Evolutionary conservation across 805 yeast species (phyloP), one percentile per base, ranked within the genome.

Genomic region (Candida orba): DNA sequence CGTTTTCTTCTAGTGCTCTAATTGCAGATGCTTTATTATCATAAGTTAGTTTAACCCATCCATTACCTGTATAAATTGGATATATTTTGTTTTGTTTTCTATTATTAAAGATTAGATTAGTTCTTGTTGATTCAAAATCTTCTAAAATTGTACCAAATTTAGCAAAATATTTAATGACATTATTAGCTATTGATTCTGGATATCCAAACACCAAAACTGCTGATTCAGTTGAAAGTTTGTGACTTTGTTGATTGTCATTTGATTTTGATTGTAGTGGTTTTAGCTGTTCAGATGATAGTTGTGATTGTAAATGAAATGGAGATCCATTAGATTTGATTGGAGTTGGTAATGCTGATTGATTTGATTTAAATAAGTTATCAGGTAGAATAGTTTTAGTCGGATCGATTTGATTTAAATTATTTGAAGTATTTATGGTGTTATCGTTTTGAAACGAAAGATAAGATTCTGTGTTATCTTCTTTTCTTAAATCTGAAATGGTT

Each of bases 41-140:
- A 61, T 78, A 93, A 4, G 97, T 90, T 42, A 91, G 60, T 58
- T 89, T 85, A n/a, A 90, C 79, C 98, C 98, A 91, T 34, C 86
- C 80, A 37, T 79, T 75, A 1, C 98, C 98, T 12, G 90, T 75
- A 62, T 78, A 84, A 8, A 91, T 81, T 4, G 96, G 95, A 56
- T 67, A 60, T 51, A 63, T 69, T 46, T 61, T 64, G 12, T 44
- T 42, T 29, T 34, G 40, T 18, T 45, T 36, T 14, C 51, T 59
- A 5, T 17, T 10, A 12, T 53, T 47, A 35, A 52, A 55, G 34
- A 54, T 50, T 31, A 57, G 51, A 43, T 53, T 55, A 25, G 48
- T 48, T 40, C 63, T 56, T 6, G 64, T 57, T 3, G 66, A 64
- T 51, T 79, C 80, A 53, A 84, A 81, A 54, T 84, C 82, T 52